Evolutionary conservation across 75 land plant species (phyloP).

Genomic region (Cryptomeria japonica): DNA sequence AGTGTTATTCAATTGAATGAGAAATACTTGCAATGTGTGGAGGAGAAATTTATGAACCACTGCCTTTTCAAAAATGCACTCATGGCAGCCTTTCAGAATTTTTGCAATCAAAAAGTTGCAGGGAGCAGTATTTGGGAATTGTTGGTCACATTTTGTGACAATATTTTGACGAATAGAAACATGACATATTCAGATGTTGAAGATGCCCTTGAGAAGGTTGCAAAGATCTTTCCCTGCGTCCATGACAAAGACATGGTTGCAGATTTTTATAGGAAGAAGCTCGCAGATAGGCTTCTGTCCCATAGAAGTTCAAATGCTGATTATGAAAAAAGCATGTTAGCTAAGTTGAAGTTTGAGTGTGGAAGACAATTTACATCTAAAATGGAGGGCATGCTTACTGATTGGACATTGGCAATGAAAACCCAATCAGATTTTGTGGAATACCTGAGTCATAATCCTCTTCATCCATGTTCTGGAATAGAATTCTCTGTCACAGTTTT

Average conservation of each 20-base stretch:
- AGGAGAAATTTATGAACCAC: constrained; percentile 71
- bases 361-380: no score
- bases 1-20: constrained; percentile 88
- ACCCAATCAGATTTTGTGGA: no score
- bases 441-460: no score
- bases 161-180: constrained; percentile 75
- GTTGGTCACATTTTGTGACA: constrained; percentile 30
- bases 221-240: constrained; percentile 11
- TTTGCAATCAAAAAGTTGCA: constrained; percentile 86
- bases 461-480: no score
- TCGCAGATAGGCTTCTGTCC: constrained; percentile 37
- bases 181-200: constrained; percentile 82
- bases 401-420: no score
- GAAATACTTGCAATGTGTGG: constrained; percentile 78
- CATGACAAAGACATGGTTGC: constrained; percentile 47
- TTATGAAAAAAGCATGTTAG: constrained; percentile 48
- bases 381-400: no score
- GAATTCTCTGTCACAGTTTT: no score
- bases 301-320: constrained; percentile 40
- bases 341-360: constrained; percentile 86
- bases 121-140: constrained; percentile 24
- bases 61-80: constrained; percentile 82
- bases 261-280: constrained; percentile 43
- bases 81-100: constrained; percentile 87
- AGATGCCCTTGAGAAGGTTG: constrained; percentile 87